phyloP scores from a whole-genome alignment of 2,329 filamentous ascomycete species.

The Ophioceras dolichostomum region DNA sequence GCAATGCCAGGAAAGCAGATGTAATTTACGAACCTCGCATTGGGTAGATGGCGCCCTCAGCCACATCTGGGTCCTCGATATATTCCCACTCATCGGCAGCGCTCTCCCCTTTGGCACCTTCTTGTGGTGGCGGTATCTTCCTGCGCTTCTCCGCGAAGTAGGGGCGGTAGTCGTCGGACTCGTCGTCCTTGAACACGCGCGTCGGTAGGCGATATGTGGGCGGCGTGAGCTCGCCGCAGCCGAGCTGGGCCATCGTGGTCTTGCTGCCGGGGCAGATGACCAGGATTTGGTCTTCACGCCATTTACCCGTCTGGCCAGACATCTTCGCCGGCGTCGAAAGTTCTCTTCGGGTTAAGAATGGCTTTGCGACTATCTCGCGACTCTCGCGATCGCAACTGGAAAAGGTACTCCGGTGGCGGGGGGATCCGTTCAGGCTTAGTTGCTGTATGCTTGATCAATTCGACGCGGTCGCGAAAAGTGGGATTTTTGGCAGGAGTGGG shows the following conservation, averaged over 20 bases:
- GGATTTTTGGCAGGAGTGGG: no score
- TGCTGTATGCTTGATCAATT: no score
- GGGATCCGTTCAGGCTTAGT: no score
- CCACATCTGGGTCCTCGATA: slow-evolving; percentile 79
- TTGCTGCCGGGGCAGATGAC: slow-evolving; percentile 75
- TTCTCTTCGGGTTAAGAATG: background rate
- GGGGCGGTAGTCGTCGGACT: slow-evolving; percentile 63
- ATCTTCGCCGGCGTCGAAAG: no score
- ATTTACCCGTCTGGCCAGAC: slow-evolving; percentile 45
- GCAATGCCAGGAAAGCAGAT: no score
- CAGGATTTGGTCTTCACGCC: slow-evolving; percentile 52
- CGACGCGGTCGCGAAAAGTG: no score
- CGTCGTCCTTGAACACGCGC: slow-evolving; percentile 84
- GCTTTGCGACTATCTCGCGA: background rate
- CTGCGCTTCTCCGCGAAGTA: slow-evolving; percentile 61
- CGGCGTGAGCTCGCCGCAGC: slow-evolving; percentile 81
- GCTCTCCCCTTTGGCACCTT: slow-evolving; percentile 26
- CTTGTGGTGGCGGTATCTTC: slow-evolving; percentile 22
- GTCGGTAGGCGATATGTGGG: slow-evolving; percentile 79
- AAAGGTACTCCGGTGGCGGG: no score
- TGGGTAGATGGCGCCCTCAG: slow-evolving; percentile 84
- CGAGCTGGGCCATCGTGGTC: slow-evolving; percentile 83
- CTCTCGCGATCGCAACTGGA: no score
- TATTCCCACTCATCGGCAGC: slow-evolving; percentile 54
- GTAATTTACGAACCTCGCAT: no score